Base-by-base conservation (phyloP, 2,329 filamentous ascomycete genomes). In the Ophiostoma triangulosporum region DNA sequence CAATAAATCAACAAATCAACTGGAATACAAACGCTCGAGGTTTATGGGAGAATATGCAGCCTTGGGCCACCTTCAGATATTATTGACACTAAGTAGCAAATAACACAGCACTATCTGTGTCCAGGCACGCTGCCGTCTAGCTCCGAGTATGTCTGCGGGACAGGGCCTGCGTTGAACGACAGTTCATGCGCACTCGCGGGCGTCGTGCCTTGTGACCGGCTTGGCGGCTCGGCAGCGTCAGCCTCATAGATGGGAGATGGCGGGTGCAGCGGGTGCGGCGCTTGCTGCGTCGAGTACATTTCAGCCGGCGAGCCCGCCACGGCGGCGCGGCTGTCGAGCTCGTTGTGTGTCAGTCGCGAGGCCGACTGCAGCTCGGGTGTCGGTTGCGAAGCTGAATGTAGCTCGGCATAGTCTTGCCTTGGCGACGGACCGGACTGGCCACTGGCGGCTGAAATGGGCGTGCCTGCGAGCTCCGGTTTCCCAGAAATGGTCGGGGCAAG, bases 81-180 rank as follows among this genome's bases (percentile, higher is more conserved):
- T n/a, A n/a, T n/a, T n/a, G n/a, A n/a, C n/a, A n/a, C n/a, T n/a
- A n/a, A n/a, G n/a, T n/a, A n/a, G n/a, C n/a, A n/a, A n/a, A n/a
- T n/a, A n/a, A n/a, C n/a, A 3, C 3, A 22, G 4, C 20, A 14
- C 33, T 31, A 40, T 46, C 6, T n/a, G 6, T 50, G 51, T 1
- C 48, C 53, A 4, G 48, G n/a, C 3, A 27, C 6, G 2, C 8
- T 31, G 11, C 51, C 26, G 17, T 63, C 61, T 57, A 64, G 61
- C 56, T 64, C 63, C 1, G 53, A 17, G 54, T 70, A 65, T 48
- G 66, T 66, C 8, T 60, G 57, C 22, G 66, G 62, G 29, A 67
- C 62, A 1, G 67, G 68, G 3, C 68, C 68, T 1, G 68, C 62
- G 48, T 69, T 65, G 63, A 64, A 71, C 3, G 62, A 60, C 48